Evolutionary conservation across 306 rosid species (phyloP).

Genomic region (Spatholobus suberectus): DNA sequence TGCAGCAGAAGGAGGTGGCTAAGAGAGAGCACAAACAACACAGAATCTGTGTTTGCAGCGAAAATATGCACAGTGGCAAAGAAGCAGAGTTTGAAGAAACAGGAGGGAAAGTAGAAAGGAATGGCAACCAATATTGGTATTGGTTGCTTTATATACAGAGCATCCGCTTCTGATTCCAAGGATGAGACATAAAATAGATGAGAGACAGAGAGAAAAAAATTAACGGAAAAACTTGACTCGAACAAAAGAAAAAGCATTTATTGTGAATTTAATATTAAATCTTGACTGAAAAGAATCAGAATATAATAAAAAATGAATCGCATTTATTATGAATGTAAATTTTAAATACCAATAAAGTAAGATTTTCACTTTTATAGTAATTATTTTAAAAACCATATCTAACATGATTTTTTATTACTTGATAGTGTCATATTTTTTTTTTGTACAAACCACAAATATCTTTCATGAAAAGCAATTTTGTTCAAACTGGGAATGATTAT

Average conservation of each 20-base stretch:
- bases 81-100: conserved; percentile 21
- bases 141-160: conserved; percentile 39
- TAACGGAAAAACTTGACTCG: neutral
- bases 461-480: no score
- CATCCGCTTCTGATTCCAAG: conserved; percentile 18
- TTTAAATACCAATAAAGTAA: neutral
- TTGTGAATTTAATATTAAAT: neutral
- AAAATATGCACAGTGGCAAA: conserved; percentile 1
- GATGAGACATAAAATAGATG: neutral
- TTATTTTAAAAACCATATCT: neutral
- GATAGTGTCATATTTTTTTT: no score
- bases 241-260: neutral
- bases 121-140: neutral
- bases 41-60: neutral
- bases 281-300: neutral
- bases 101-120: neutral
- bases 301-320: neutral
- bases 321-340: neutral
- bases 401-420: neutral
- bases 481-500: no score
- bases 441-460: no score
- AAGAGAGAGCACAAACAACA: neutral
- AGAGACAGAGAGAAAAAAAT: neutral
- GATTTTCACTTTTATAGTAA: neutral
- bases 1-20: neutral